Base-by-base conservation (phyloP, 1,284 basidiomycete genomes). In the Stygiomarasmius scandens region DNA sequence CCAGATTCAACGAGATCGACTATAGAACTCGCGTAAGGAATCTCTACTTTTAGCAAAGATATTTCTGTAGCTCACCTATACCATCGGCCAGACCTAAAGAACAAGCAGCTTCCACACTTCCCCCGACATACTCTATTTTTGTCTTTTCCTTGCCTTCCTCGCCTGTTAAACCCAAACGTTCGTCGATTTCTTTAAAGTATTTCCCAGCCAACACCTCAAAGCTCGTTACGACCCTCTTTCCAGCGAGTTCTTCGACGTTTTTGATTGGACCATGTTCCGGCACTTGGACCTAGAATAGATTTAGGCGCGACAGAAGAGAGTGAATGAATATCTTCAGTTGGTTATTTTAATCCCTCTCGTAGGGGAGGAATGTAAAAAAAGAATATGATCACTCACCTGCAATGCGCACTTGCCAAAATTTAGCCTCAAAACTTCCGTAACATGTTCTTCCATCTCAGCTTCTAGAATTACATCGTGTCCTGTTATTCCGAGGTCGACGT, bases 381-480 rank as follows among this genome's bases (percentile, higher is more conserved):
- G 8, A 19, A 19, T 19, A 16, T 16, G 4, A 19, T 5, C 8
- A 41, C 38, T 41, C 16, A 41, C 38, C 44, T 58, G 95, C 10
- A 99, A 78, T 1, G 89, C 81, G 71, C 97, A 99, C 74, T 95
- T 96, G 22, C 97, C 97, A 66, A 98, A 99, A 0, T 89, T 93
- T 51, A 99, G 87, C 3, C 86, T 87, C 12, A 97, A 83, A 41
- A 90, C 81, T 70, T 98, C 93, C 1, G 86, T 85, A 59, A 98
- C 87, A 55, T 87, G 82, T 16, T 81, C 71, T 61, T 90, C 78
- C 85, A 93, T 93, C 59, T 85, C 80, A 24, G 95, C 83, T 75
- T 99, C 96, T 56, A 95, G 86, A 63, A 99, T 94, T 67, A 98
- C 95, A 75, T 99, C 96, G 75, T 98, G 96, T 1, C 96, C 96